These are phyloP conservation scores for Cladochytrium replicatum DNA, from an alignment of 192 early-diverging fungal genomes.

Conservation along the genomic window DNA sequence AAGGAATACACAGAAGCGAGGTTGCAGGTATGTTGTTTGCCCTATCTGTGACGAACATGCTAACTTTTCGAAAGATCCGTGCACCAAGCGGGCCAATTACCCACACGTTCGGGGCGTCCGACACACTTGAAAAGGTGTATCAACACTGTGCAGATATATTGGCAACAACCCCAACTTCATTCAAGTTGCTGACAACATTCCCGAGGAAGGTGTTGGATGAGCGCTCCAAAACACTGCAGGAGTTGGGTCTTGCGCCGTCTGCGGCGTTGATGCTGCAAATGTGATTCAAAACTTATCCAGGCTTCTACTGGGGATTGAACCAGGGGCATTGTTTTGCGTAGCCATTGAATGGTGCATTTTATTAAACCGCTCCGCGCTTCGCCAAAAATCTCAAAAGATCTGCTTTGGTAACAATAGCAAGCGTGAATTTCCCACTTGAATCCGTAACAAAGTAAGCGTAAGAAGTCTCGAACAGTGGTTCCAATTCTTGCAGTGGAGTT, in stretches of 20 bases:
- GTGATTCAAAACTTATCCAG: too few relatives aligned
- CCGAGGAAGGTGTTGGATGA: slow-evolving; percentile 63
- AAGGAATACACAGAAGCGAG: slow-evolving; percentile 65
- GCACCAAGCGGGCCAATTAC: slow-evolving; percentile 47
- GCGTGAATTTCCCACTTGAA: slow-evolving; percentile 61
- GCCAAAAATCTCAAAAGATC: too few relatives aligned
- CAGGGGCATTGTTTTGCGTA: too few relatives aligned
- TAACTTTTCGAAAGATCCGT: slow-evolving; percentile 40
- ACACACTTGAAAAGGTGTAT: slow-evolving; percentile 49
- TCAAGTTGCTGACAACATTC: slow-evolving; percentile 63
- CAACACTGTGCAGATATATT: slow-evolving; percentile 40
- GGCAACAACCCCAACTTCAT: slow-evolving; percentile 15
- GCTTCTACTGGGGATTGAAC: too few relatives aligned
- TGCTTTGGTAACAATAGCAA: too few relatives aligned
- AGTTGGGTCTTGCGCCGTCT: slow-evolving; percentile 54
- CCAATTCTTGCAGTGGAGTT: slow-evolving; percentile 66
- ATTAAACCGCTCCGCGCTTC: too few relatives aligned
- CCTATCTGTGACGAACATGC: neutral
- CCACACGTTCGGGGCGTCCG: slow-evolving; percentile 49
- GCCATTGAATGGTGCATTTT: too few relatives aligned
- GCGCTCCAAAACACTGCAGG: slow-evolving; percentile 53
- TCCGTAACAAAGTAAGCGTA: slow-evolving; percentile 79
- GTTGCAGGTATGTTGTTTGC: slow-evolving; percentile 47
- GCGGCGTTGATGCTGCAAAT: slow-evolving; percentile 48
- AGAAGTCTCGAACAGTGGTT: slow-evolving; percentile 73